Evolutionary conservation across 2,329 filamentous ascomycete genomes (phyloP).

Genomic region (Neocucurbitaria cava): DNA sequence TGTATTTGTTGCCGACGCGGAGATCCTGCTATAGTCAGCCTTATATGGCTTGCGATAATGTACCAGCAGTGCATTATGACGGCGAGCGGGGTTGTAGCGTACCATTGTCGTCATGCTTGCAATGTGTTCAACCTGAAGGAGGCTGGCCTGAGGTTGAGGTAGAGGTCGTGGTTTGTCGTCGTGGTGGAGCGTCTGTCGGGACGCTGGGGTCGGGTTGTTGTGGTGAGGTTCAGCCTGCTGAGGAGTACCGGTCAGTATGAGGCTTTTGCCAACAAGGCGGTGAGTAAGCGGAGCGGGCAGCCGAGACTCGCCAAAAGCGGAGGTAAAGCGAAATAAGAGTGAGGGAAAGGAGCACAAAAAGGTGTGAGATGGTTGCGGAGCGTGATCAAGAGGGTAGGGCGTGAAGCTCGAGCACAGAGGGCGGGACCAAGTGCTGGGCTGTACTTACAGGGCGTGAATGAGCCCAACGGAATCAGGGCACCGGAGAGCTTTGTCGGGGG

Average conservation of each 20-base stretch:
- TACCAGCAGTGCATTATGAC: slow-evolving; percentile 17
- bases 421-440: slow-evolving; percentile 37
- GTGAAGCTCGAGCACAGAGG: slow-evolving; percentile 17
- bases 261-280: slow-evolving; percentile 52
- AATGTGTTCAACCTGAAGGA: slow-evolving; percentile 40
- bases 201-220: slow-evolving; percentile 27
- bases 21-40: slow-evolving; percentile 73
- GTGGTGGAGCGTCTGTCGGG: slow-evolving; percentile 27
- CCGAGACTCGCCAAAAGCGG: slow-evolving; percentile 27
- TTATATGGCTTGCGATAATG: slow-evolving; percentile 15
- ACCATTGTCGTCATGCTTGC: slow-evolving; percentile 70
- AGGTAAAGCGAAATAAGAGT: slow-evolving; percentile 26
- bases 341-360: slow-evolving; percentile 17
- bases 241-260: slow-evolving; percentile 49
- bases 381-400: slow-evolving; percentile 22
- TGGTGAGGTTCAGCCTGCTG: slow-evolving; percentile 47
- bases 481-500: slow-evolving; percentile 17
- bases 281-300: slow-evolving; percentile 48
- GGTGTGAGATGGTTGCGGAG: slow-evolving; percentile 21
- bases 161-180: slow-evolving; percentile 14
- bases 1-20: slow-evolving; percentile 99
- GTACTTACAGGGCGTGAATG: slow-evolving; percentile 50
- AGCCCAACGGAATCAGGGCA: slow-evolving; percentile 47
- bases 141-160: slow-evolving; percentile 37
- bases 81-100: slow-evolving; percentile 50